Evolutionary conservation across 176 grass and related monocot species (phyloP).

Genomic region (Triticum turgidum): DNA sequence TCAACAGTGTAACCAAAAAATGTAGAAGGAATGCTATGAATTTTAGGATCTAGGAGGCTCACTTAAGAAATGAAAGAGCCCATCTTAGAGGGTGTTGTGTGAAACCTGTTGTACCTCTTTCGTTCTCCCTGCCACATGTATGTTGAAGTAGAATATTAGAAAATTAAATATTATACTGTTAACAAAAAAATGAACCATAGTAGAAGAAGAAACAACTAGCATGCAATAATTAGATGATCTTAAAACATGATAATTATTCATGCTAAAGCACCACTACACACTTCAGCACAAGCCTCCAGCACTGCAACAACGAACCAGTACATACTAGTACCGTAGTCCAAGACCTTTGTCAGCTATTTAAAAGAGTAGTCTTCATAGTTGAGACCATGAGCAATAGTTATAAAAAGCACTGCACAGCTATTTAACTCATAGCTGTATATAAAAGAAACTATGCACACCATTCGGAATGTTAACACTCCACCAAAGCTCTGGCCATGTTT

Average conservation of each 20-base stretch:
- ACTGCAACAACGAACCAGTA: background rate
- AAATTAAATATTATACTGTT: background rate
- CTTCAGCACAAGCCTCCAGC: background rate
- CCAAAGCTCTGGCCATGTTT: background rate
- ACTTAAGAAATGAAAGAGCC: conserved; percentile 98
- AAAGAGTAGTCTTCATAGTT: background rate
- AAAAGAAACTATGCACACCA: no score
- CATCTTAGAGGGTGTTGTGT: conserved; percentile 69
- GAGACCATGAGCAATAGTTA: no score
- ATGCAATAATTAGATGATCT: background rate
- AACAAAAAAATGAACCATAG: background rate
- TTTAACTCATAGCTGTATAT: no score
- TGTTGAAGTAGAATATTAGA: conserved; percentile 14
- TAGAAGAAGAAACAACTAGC: background rate
- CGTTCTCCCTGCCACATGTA: conserved; percentile 58
- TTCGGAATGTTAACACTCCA: background rate
- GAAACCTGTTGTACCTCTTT: conserved; percentile 42
- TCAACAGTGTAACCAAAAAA: background rate
- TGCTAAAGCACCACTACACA: conserved; percentile 1
- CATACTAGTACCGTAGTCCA: background rate
- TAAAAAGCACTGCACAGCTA: no score
- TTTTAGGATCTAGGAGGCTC: conserved; percentile 26
- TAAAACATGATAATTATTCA: background rate
- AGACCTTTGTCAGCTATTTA: background rate
- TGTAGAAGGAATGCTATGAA: background rate